Evolutionary conservation across 1,284 basidiomycete genomes (phyloP).

Genomic region (Ganoderma sinense): DNA sequence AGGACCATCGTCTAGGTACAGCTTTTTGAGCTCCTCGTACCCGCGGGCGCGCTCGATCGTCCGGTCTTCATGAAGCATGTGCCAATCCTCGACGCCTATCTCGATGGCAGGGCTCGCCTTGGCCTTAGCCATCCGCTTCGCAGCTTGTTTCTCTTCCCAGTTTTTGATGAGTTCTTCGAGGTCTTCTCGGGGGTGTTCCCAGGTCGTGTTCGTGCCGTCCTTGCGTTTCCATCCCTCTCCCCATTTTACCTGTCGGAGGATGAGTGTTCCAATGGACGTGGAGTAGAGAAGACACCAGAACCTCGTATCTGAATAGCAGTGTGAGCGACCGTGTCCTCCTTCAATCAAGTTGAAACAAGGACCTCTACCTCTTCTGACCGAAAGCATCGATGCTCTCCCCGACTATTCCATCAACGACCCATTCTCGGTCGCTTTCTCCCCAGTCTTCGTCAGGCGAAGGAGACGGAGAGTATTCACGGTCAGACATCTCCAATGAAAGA

Average conservation of each 20-base stretch:
- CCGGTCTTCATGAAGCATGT: slow-evolving; percentile 30
- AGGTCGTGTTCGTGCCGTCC: slow-evolving; percentile 52
- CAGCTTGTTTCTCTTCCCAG: slow-evolving; percentile 38
- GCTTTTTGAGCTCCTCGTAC: slow-evolving; percentile 32
- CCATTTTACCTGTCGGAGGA: slow-evolving; percentile 45
- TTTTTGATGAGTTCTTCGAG: slow-evolving; percentile 29
- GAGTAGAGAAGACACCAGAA: not conserved
- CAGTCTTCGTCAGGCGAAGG: slow-evolving; percentile 44
- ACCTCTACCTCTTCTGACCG: slow-evolving; percentile 40
- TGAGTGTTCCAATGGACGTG: not conserved
- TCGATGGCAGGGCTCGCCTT: slow-evolving; percentile 35
- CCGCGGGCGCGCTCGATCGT: slow-evolving; percentile 47
- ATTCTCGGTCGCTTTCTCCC: slow-evolving; percentile 44
- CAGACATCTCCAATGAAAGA: not conserved
- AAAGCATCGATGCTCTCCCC: slow-evolving; percentile 47
- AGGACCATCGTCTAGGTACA: slow-evolving; percentile 10
- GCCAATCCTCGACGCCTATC: slow-evolving; percentile 26
- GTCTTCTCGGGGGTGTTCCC: slow-evolving; percentile 39
- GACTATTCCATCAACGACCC: slow-evolving; percentile 46
- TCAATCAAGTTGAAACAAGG: not conserved
- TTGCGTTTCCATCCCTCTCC: slow-evolving; percentile 44
- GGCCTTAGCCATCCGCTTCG: slow-evolving; percentile 30
- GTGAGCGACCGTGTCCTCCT: not conserved
- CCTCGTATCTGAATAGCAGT: slow-evolving; percentile 24
- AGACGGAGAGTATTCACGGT: slow-evolving; percentile 20